These are phyloP conservation scores for Larix kaempferi DNA, from an alignment of 75 land plant species.

Conservation along the genomic window DNA sequence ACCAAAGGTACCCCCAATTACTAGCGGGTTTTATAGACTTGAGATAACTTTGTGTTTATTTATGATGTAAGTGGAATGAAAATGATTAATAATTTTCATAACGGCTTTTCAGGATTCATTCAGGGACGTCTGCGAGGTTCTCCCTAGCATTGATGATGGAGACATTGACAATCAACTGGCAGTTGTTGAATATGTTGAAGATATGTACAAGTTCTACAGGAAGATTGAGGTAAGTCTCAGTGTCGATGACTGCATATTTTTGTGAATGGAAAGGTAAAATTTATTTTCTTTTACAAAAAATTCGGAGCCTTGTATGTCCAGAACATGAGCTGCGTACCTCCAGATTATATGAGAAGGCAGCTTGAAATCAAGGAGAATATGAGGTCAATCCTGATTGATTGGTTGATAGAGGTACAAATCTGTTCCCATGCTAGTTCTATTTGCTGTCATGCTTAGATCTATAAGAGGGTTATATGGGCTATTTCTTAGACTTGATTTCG, in stretches of 20 bases:
- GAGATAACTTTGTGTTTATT: not conserved
- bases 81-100: not conserved
- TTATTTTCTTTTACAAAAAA: not conserved
- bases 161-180: conserved; percentile 77
- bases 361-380: conserved; percentile 77
- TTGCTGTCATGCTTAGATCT: not conserved
- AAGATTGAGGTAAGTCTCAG: conserved; percentile 42
- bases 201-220: conserved; percentile 84
- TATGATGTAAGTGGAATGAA: not conserved
- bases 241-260: not conserved
- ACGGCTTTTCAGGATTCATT: conserved; percentile 48
- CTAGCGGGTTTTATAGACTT: no score
- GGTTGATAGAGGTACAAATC: conserved; percentile 68
- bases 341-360: conserved; percentile 72
- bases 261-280: not conserved
- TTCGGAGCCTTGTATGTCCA: conserved; percentile 9
- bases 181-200: conserved; percentile 87
- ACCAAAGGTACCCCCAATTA: no score
- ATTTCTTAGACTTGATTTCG: not conserved
- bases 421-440: not conserved
- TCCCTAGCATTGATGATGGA: conserved; percentile 63
- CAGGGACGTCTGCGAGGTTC: conserved; percentile 31
- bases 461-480: not conserved
- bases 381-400: conserved; percentile 84
- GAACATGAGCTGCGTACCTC: conserved; percentile 42